Base-by-base conservation (phyloP, 768 basidiomycete species). In the Podaxis mareebaensis region DNA sequence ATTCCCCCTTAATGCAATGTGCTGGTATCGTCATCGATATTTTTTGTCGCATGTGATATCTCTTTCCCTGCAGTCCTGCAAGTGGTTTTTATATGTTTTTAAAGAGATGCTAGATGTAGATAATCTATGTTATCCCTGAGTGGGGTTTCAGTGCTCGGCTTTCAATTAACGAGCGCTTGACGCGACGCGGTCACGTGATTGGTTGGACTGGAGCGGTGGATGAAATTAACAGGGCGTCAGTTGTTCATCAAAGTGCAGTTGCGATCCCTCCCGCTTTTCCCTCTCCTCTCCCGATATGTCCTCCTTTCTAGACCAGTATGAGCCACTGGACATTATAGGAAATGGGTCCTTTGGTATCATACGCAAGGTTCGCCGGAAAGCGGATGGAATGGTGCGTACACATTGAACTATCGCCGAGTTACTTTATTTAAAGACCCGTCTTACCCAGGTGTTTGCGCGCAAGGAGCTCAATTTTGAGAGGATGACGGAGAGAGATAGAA, bases 291-390 rank as follows among this genome's bases (percentile, higher is more conserved):
- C 30, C 30, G 2, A 36, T 10, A 62, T 62, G 65, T 63, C 75
- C 42, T 66, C 76, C n/a, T 86, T 87, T 67, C 79, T 96, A 22
- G 91, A 92, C 68, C 83, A 84, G 54, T 99, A 96, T 70, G 93
- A 95, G 65, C 81, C 93, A 6, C 81, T 95, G 53, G 95, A 96
- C 67, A 83, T 97, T 62, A 96, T 99, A 53, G 97, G 97, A 3
- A 98, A 96, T 69, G 97, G 97, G 28, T 93, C 92, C 4, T 99
- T 99, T 79, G 97, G 97, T 1, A 93, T 99, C 65, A 99, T 99
- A 67, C 88, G 95, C 64, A 98, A 98, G 79, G 96, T 98, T 12
- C 81, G 87, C 65, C 79, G 95, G 68, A 93, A 92, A 74, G 76
- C 83, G 13, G 95, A 97, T 75, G 92, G 93, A 38, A 69, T 85